These are phyloP conservation scores for Takashimella tepidaria DNA, from an alignment of 1,284 basidiomycete genomes.

Conservation along the genomic window DNA sequence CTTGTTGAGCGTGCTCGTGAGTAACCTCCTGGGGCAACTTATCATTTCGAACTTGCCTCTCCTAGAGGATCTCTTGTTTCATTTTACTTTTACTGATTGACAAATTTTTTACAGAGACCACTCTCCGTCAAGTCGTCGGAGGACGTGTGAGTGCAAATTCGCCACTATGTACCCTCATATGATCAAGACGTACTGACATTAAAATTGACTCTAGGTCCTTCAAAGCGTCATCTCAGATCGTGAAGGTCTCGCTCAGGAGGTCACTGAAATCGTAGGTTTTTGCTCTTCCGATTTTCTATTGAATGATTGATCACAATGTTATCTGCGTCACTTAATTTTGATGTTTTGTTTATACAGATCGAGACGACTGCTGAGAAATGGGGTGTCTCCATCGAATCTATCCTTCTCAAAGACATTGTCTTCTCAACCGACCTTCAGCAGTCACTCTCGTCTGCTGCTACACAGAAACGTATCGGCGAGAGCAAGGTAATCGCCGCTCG, in stretches of 20 bases:
- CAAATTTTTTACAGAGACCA: slow-evolving; percentile 58
- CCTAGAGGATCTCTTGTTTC: too few relatives aligned
- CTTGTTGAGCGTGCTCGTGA: slow-evolving; percentile 78
- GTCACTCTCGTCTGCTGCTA: slow-evolving; percentile 85
- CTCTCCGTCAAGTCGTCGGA: slow-evolving; percentile 89
- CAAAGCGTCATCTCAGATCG: slow-evolving; percentile 64
- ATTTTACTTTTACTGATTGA: background rate
- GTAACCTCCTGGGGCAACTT: too few relatives aligned
- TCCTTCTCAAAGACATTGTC: slow-evolving; percentile 70
- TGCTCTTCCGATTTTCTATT: background rate
- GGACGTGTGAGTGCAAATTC: slow-evolving; percentile 62
- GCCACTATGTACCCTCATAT: too few relatives aligned
- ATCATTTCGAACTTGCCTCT: too few relatives aligned
- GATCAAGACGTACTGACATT: too few relatives aligned
- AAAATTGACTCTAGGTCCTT: slow-evolving; percentile 31
- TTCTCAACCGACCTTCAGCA: slow-evolving; percentile 89
- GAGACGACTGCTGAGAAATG: slow-evolving; percentile 64
- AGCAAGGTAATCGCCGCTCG: slow-evolving; percentile 89
- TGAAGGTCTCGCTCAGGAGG: slow-evolving; percentile 92
- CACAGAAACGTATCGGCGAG: slow-evolving; percentile 87
- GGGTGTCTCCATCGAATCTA: slow-evolving; percentile 92
- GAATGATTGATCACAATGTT: background rate
- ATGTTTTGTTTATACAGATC: slow-evolving; percentile 35
- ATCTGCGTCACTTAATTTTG: too few relatives aligned
- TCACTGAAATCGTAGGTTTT: slow-evolving; percentile 77